These are phyloP conservation scores for Phalaenopsis equestris DNA, from an alignment of 106 monocot species.

Conservation along the genomic window DNA sequence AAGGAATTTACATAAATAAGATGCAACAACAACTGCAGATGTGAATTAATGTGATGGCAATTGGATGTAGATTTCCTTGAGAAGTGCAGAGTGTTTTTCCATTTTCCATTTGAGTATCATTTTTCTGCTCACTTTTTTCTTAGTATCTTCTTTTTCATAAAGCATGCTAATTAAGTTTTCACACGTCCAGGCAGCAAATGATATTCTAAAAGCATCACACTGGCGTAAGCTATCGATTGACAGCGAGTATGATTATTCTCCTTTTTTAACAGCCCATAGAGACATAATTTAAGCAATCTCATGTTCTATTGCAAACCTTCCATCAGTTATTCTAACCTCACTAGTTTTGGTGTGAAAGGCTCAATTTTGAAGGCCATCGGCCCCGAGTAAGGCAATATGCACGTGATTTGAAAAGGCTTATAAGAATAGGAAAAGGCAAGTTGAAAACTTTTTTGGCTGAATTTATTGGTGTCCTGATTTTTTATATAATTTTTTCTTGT, in stretches of 20 bases:
- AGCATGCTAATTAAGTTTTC: neutral
- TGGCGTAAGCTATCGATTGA: constrained; percentile 35
- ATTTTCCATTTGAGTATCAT: neutral
- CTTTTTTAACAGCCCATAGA: neutral
- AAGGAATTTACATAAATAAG: neutral
- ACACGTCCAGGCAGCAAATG: constrained; percentile 50
- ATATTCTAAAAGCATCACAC: constrained; percentile 31
- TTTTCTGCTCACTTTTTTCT: neutral
- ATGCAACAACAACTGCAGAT: neutral
- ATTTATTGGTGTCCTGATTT: neutral
- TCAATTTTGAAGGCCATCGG: constrained; percentile 89
- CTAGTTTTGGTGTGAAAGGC: constrained; percentile 25
- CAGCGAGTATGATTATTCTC: constrained; percentile 54
- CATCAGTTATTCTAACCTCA: constrained; percentile 2
- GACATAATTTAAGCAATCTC: neutral
- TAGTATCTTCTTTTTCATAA: neutral
- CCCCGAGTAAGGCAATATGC: constrained; percentile 84
- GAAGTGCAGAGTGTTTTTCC: neutral
- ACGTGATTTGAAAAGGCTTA: constrained; percentile 67
- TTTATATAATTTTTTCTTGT: neutral
- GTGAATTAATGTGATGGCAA: too few species aligned
- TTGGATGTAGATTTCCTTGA: neutral
- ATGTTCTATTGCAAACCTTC: neutral
- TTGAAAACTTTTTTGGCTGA: neutral
- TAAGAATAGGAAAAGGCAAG: constrained; percentile 90